Base-by-base conservation (phyloP, 2,329 filamentous ascomycete genomes). In the Ceratocystis lukuohia region DNA sequence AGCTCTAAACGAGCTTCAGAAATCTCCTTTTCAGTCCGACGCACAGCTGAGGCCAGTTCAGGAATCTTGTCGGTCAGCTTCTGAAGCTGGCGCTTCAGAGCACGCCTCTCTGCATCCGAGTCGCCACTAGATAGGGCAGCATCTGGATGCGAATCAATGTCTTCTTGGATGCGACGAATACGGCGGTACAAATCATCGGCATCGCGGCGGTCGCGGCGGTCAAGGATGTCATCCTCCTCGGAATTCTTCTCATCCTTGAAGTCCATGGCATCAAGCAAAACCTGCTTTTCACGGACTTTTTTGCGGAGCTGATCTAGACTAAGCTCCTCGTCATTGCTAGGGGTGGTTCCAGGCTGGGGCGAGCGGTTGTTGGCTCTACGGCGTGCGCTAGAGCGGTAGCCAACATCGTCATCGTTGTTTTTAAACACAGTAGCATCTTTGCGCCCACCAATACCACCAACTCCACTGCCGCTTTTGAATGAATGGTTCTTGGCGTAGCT, bases 401-500 rank as follows among this genome's bases (percentile, higher is more conserved):
- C 91, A 71, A 95, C 84, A 68, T 91, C 88, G 71, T 96, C 91
- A 71, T 96, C 91, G 70, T 97, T 94, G 74, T 97, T 96, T 73
- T 95, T 93, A 77, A 93, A 99, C 2, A 97, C 88, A 0, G 94
- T 99, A 2, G 89, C 94, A 77, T 99, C 94, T 75, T 97, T 97
- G 62, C 92, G 88, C 46, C 83, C 83, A 57, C 78, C 78, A 57
- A 79, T 80, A 62, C 81, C 77, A 45, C 80, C 81, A 33, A 81
- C 81, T 28, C 80, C 80, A 17, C 85, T 84, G 46, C 64, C 64
- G 22, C 37, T 50, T 67, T 87, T 85, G 80, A 99, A 96, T 0
- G 94, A 99, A 71, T 96, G 93, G 66, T 85, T 92, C 77, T 99
- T 99, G 71, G 97, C 82, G 72, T 97, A 97, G 77, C 93, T 97